phyloP scores from a whole-genome alignment of 2,329 filamentous ascomycete species.

The Cordyceps cicadae region DNA sequence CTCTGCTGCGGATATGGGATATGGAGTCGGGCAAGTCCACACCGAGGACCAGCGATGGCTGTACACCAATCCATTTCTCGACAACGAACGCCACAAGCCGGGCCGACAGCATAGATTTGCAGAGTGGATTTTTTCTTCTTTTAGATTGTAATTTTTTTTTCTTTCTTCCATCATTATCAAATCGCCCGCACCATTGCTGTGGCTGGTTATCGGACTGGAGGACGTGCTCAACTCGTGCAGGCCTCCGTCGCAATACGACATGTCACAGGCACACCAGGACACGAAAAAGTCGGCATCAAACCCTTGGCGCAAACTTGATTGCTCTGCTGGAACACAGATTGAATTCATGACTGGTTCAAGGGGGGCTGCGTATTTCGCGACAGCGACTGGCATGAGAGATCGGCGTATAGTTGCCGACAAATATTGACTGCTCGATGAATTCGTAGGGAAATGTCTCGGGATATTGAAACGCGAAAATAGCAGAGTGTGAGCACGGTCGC shows the following conservation, averaged over 20 bases:
- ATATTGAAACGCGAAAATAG: background rate
- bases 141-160: background rate
- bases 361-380: too few relatives aligned
- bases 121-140: background rate
- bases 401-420: background rate
- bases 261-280: too few relatives aligned
- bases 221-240: too few relatives aligned
- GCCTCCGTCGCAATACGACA: too few relatives aligned
- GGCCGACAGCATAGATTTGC: background rate
- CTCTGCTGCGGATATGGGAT: background rate
- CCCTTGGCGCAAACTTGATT: too few relatives aligned
- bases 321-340: too few relatives aligned
- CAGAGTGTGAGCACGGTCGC: background rate
- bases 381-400: background rate
- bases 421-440: background rate
- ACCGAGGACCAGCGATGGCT: background rate
- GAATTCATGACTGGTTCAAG: too few relatives aligned
- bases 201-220: too few relatives aligned
- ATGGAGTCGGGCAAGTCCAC: constrained; percentile 1
- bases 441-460: background rate
- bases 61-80: background rate
- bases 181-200: too few relatives aligned
- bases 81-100: constrained; percentile 1
- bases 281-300: too few relatives aligned
- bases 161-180: too few relatives aligned